A percentile compares a stretch with the other conserved stretches of the same genome.
Conservation (phyloP, 441 rosid species). For the Biscutella auriculata region DNA sequence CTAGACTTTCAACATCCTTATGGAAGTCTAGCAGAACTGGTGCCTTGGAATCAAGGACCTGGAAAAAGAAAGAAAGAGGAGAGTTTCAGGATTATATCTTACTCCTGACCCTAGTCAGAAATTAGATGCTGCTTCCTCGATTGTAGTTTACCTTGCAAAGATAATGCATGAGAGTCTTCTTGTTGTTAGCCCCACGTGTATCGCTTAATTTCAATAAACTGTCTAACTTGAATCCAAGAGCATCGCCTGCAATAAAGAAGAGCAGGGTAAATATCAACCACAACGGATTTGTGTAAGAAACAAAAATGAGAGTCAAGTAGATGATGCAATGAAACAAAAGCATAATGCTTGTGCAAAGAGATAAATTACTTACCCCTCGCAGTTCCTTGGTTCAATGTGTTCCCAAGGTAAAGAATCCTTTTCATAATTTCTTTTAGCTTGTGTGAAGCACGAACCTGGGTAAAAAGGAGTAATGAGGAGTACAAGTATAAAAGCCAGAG, state of each 20-base stretch:
- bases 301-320: constrained; percentile 11
- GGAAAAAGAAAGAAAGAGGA: constrained; percentile 18
- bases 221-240: constrained; percentile 95
- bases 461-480: constrained; percentile 10
- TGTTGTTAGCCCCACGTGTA: constrained; percentile 81
- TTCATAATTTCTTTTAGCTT: constrained; percentile 89
- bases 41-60: constrained; percentile 75
- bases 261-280: constrained; percentile 3
- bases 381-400: constrained; percentile 91
- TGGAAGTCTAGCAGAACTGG: constrained; percentile 74
- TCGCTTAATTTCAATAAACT: constrained; percentile 88
- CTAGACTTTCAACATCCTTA: constrained; percentile 70
- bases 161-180: constrained; percentile 97
- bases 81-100: constrained; percentile 5
- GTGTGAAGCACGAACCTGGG: constrained; percentile 70
- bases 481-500: constrained; percentile 10
- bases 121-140: not conserved
- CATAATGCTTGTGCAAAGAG: not conserved
- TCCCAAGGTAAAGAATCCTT: constrained; percentile 80
- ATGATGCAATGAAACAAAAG: not conserved
- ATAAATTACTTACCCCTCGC: constrained; percentile 59
- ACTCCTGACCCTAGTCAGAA: not conserved
- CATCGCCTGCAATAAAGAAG: constrained; percentile 56
- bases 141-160: constrained; percentile 67
- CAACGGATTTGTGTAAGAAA: constrained; percentile 1